phyloP scores from a whole-genome alignment of 2,329 filamentous ascomycete species.

The Pochonia chlamydosporia region DNA sequence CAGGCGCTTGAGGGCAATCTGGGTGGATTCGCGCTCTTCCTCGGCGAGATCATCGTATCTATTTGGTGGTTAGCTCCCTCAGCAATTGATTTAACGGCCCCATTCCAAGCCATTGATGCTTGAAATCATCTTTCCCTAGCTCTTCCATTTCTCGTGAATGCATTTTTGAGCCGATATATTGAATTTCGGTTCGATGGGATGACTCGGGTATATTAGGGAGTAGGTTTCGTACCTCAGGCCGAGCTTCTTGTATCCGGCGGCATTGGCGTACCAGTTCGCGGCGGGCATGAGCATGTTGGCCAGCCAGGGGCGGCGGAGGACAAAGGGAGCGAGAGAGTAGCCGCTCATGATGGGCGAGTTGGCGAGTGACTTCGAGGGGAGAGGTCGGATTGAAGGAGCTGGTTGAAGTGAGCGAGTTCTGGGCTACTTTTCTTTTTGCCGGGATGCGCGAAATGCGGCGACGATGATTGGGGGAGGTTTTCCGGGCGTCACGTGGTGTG shows the following conservation, averaged over 20 bases:
- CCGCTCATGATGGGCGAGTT: slow-evolving; percentile 50
- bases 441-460: slow-evolving; percentile 28
- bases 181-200: not conserved
- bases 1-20: slow-evolving; percentile 85
- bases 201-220: slow-evolving; percentile 17
- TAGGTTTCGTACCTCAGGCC: slow-evolving; percentile 65
- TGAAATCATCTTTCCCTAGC: not conserved
- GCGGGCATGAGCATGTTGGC: slow-evolving; percentile 69
- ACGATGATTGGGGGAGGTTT: slow-evolving; percentile 24
- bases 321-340: slow-evolving; percentile 65
- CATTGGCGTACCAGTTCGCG: slow-evolving; percentile 82
- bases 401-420: slow-evolving; percentile 10
- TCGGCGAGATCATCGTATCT: slow-evolving; percentile 93
- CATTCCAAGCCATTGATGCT: not conserved
- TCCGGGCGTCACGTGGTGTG: slow-evolving; percentile 26
- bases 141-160: not conserved
- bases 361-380: slow-evolving; percentile 20
- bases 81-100: not conserved
- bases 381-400: slow-evolving; percentile 11
- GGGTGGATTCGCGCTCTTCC: slow-evolving; percentile 84
- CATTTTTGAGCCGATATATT: not conserved
- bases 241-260: slow-evolving; percentile 87
- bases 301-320: slow-evolving; percentile 83
- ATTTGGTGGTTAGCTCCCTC: slow-evolving; percentile 19
- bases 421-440: slow-evolving; percentile 12